Evolutionary conservation across 192 early-diverging fungal species (phyloP).

Genomic region (Haplosporangium gracile): DNA sequence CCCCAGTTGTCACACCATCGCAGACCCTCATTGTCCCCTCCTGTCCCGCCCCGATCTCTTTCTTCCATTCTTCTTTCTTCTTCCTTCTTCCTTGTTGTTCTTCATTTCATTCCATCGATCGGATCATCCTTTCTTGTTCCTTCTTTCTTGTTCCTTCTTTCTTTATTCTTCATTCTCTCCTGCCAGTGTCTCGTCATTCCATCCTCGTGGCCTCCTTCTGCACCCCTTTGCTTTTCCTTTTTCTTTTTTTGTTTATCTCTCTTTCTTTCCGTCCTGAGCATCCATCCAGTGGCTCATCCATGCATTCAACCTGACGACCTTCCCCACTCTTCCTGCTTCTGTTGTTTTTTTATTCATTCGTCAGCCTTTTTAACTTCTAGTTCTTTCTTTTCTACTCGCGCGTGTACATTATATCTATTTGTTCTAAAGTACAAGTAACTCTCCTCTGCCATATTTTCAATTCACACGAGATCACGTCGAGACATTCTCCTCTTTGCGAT

Average conservation of each 20-base stretch:
- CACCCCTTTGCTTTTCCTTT: neutral
- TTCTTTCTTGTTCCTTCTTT: neutral
- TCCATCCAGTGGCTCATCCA: slow-evolving; percentile 1
- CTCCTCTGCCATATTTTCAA: neutral
- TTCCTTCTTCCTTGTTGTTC: neutral
- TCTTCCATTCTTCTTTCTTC: no score
- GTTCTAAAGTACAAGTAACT: neutral
- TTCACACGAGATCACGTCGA: slow-evolving; percentile 10
- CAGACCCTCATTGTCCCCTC: no score
- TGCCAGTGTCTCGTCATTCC: neutral
- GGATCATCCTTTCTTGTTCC: slow-evolving; percentile 2
- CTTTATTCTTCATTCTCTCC: neutral
- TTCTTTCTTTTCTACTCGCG: neutral
- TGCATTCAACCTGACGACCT: neutral
- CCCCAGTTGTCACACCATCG: slow-evolving; percentile 5
- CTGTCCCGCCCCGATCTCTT: neutral
- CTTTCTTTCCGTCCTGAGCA: slow-evolving; percentile 1
- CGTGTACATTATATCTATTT: neutral
- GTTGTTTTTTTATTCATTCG: neutral
- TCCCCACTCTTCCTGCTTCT: slow-evolving; percentile 8
- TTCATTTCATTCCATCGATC: neutral
- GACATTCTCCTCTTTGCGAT: neutral
- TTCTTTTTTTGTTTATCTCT: neutral
- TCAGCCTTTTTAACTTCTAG: neutral
- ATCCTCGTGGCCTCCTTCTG: neutral